Percentiles rank a stretch among this genome's conserved stretches.
Evolutionary conservation across 129 eudicot species (phyloP).

Genomic region (Pulicaria dysenterica): DNA sequence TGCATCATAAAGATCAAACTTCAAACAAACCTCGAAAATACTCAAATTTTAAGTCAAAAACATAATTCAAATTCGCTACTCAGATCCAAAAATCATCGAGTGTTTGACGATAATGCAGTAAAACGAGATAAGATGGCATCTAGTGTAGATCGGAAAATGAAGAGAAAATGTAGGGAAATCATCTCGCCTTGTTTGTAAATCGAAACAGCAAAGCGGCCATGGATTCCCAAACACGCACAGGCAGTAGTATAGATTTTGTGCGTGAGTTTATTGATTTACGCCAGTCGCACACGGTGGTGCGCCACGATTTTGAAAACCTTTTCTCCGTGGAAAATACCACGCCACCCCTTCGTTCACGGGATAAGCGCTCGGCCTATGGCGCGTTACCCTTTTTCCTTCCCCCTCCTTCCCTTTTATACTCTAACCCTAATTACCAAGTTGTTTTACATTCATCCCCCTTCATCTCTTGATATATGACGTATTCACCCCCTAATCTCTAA

Average conservation of each 20-base stretch:
- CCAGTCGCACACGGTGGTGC: constrained; percentile 53
- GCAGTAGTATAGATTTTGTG: constrained; percentile 34
- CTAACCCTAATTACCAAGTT: constrained; percentile 38
- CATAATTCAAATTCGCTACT: too few relatives aligned
- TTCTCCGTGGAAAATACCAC: constrained; percentile 74
- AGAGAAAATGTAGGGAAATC: constrained; percentile 50
- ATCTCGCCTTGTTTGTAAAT: constrained; percentile 41
- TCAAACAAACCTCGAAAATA: too few relatives aligned
- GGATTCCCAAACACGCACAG: constrained; percentile 47
- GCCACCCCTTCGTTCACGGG: constrained; percentile 65
- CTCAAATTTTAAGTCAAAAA: too few relatives aligned
- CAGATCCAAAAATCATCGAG: too few relatives aligned
- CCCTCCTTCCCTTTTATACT: constrained; percentile 10
- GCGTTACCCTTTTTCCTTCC: neutral
- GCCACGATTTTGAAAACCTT: constrained; percentile 51
- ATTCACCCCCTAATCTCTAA: neutral
- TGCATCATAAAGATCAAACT: too few relatives aligned
- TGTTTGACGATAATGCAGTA: neutral
- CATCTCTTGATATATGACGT: neutral
- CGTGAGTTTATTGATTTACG: constrained; percentile 40
- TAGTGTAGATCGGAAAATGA: neutral
- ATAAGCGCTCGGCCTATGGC: constrained; percentile 79
- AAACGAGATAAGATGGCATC: neutral
- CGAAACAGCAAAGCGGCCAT: constrained; percentile 57
- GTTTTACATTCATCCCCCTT: neutral